Base-by-base conservation (phyloP, 331 rosid genomes). In the Rosa hybrid region DNA sequence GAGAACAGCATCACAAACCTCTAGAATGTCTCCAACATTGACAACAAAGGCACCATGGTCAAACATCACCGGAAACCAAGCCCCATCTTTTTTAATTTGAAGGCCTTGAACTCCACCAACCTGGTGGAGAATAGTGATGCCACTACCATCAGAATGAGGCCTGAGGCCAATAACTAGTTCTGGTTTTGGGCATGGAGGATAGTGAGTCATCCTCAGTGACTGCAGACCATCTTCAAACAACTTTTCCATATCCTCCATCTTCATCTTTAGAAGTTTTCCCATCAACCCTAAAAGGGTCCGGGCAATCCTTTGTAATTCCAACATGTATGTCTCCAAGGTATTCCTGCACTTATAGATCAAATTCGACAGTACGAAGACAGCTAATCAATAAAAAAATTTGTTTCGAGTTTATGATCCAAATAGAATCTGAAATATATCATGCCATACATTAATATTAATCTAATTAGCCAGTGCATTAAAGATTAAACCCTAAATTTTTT, bases 151-250 rank as follows among this genome's bases (percentile, higher is more conserved):
- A 0, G 98, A 90, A 83, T 93, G 97, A 0, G 95, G 91, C 0
- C 86, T 78, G 2, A 93, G 62, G 1, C 98, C 98, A 13, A 83
- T 68, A 1, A 93, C 97, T 0, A 46, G 64, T 34, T 93, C 94
- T 62, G 97, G 94, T 34, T 85, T 59, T 46, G 92, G 90, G 49
- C 97, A 91, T 54, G 98, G 92, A 12, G 95, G 98, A 74, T 93
- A 93, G 74, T 80, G 84, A 16, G 86, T 80, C 84, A 91, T 90
- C 83, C 98, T 89, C 68, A 84, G 3, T 6, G 97, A 67, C 27
- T 85, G 90, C 93, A 90, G 76, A 2, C 98, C 94, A 57, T 91
- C 89, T 5, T 75, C 94, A 68, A 90, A 89, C 13, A 85, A 21
- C 18, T 90, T 83, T 5, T 78, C 87, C 50, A 87, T 71, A 82